Evolutionary conservation across 2,329 filamentous ascomycete genomes (phyloP).

Genomic region (Ilyonectria destructans): DNA sequence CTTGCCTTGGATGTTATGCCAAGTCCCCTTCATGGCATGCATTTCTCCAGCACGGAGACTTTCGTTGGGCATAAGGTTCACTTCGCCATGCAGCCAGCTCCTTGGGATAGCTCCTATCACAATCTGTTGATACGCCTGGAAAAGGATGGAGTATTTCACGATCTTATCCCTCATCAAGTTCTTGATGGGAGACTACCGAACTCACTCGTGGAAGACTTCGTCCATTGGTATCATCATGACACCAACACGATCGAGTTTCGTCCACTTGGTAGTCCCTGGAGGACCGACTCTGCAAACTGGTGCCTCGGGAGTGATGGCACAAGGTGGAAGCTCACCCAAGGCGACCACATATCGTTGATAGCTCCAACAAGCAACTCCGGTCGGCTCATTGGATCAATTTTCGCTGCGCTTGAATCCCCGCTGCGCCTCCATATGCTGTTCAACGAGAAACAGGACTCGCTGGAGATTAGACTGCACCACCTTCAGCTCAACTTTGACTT

Average conservation of each 20-base stretch:
- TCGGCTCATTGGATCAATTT: neutral
- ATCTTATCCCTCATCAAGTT: slow-evolving; percentile 54
- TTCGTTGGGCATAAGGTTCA: slow-evolving; percentile 43
- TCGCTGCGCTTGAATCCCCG: slow-evolving; percentile 18
- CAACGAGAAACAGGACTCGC: neutral
- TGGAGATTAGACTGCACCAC: slow-evolving; percentile 43
- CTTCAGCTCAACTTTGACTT: slow-evolving; percentile 25
- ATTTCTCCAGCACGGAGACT: slow-evolving; percentile 57
- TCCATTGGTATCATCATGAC: slow-evolving; percentile 64
- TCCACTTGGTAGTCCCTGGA: slow-evolving; percentile 47
- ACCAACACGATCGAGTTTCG: slow-evolving; percentile 54
- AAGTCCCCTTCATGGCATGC: slow-evolving; percentile 50
- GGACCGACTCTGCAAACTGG: slow-evolving; percentile 42
- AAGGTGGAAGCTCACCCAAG: slow-evolving; percentile 18
- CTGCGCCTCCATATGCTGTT: slow-evolving; percentile 26
- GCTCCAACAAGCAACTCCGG: slow-evolving; percentile 9
- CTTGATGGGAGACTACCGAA: slow-evolving; percentile 53
- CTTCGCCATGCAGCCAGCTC: slow-evolving; percentile 56
- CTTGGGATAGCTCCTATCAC: slow-evolving; percentile 11
- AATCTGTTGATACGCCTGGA: slow-evolving; percentile 54
- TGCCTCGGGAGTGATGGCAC: slow-evolving; percentile 37
- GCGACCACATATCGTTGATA: neutral
- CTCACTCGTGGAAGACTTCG: slow-evolving; percentile 56
- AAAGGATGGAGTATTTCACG: slow-evolving; percentile 18
- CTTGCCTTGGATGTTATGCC: slow-evolving; percentile 39